These are phyloP conservation scores for Elsinoe australis DNA, from an alignment of 2,329 filamentous ascomycete species.

Conservation along the genomic window DNA sequence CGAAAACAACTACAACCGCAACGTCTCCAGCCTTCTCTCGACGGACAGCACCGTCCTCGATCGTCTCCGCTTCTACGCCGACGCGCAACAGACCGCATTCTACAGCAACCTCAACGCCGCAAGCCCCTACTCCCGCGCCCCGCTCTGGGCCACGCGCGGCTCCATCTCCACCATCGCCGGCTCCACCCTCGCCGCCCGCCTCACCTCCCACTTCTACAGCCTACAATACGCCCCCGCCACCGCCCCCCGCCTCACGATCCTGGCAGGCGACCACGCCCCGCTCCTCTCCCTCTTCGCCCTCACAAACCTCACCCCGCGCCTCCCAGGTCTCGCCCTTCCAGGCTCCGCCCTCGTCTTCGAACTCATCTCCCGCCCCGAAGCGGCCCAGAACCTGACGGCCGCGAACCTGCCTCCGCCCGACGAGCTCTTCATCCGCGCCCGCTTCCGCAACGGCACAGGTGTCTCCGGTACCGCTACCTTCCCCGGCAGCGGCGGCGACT, in stretches of 20 bases:
- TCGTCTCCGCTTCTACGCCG: conserved; percentile 39
- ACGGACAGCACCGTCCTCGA: conserved; percentile 28
- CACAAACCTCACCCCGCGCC: conserved; percentile 33
- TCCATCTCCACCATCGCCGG: conserved; percentile 34
- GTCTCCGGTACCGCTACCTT: conserved; percentile 17
- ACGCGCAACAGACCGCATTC: conserved; percentile 38
- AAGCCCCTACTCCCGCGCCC: conserved; percentile 25
- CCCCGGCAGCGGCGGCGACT: conserved; percentile 23
- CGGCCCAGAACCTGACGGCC: conserved; percentile 17
- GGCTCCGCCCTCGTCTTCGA: conserved; percentile 47
- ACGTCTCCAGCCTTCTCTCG: conserved; percentile 27
- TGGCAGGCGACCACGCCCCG: conserved; percentile 45
- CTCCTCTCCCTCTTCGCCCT: conserved; percentile 46
- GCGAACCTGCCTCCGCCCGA: conserved; percentile 33
- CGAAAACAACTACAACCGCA: conserved; percentile 45
- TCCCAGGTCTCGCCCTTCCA: conserved; percentile 43
- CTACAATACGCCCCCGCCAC: conserved; percentile 27
- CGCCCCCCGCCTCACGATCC: conserved; percentile 28
- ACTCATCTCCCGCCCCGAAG: conserved; percentile 37
- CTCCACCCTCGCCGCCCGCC: conserved; percentile 30
- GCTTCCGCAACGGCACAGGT: conserved; percentile 50
- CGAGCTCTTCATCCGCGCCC: conserved; percentile 49
- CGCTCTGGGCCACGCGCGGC: conserved; percentile 24
- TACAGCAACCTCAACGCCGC: conserved; percentile 39
- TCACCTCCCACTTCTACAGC: conserved; percentile 29